These are phyloP conservation scores for Penicillium sumatraense DNA, from an alignment of 2,329 filamentous ascomycete species.

Conservation along the genomic window DNA sequence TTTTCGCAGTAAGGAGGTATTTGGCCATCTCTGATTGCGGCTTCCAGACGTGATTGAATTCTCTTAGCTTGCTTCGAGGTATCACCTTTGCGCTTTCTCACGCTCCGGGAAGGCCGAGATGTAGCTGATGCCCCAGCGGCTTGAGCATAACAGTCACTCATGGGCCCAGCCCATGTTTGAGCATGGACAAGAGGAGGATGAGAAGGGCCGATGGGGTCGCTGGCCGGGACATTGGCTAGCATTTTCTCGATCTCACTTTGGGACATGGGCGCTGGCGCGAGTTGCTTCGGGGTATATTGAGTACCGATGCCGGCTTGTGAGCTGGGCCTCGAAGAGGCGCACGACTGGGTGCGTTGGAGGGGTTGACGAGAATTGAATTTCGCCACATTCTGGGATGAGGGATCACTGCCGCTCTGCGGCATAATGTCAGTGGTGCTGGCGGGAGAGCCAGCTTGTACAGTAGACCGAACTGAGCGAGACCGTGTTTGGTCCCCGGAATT, in stretches of 20 bases:
- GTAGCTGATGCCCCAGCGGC: constrained; percentile 23
- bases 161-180: constrained; percentile 49
- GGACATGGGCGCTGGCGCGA: constrained; percentile 43
- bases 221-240: constrained; percentile 48
- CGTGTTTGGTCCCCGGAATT: constrained; percentile 26
- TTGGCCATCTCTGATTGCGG: constrained; percentile 73
- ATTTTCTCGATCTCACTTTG: constrained; percentile 40
- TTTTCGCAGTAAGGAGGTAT: constrained; percentile 90
- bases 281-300: constrained; percentile 40
- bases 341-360: constrained; percentile 33
- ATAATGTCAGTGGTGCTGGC: constrained; percentile 24
- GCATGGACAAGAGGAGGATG: constrained; percentile 42
- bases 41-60: constrained; percentile 60
- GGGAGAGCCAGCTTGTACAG: constrained; percentile 34
- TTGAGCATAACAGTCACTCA: constrained; percentile 51
- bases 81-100: constrained; percentile 51
- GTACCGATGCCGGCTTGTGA: constrained; percentile 43
- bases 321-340: constrained; percentile 40
- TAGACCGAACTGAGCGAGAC: constrained; percentile 26
- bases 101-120: constrained; percentile 35
- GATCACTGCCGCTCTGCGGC: constrained; percentile 23
- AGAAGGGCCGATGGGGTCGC: constrained; percentile 52
- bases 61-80: constrained; percentile 69
- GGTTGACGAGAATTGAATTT: constrained; percentile 19
- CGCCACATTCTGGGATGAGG: constrained; percentile 24